A percentile compares a stretch with the other conserved stretches of the same genome.
phyloP scores from a whole-genome alignment of 2,329 filamentous ascomycete genomes.

The Anthostomella pinea region DNA sequence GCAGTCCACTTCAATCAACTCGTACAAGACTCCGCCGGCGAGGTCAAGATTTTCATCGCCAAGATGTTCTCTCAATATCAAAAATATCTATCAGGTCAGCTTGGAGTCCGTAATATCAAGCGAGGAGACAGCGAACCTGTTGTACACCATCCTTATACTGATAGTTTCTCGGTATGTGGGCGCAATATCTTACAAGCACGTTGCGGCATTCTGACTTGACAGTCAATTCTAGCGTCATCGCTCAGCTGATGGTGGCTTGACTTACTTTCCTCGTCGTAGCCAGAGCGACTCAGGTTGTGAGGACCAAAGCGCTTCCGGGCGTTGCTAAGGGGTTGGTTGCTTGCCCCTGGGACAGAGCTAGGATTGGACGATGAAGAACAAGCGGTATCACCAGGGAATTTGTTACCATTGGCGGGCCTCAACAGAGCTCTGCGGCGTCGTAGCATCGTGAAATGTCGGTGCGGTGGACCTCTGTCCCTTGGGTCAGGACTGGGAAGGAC shows the following conservation, averaged over 20 bases:
- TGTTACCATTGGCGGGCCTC: too few relatives aligned
- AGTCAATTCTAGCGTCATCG: not conserved
- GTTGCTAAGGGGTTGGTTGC: slow-evolving; percentile 1
- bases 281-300: slow-evolving; percentile 21
- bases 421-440: too few relatives aligned
- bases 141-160: slow-evolving; percentile 45
- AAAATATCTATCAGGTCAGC: slow-evolving; percentile 35
- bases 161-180: slow-evolving; percentile 44
- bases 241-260: not conserved
- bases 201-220: slow-evolving; percentile 40
- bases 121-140: slow-evolving; percentile 30
- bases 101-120: not conserved
- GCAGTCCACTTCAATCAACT: slow-evolving; percentile 46
- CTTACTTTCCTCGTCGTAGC: slow-evolving; percentile 30
- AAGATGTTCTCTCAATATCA: slow-evolving; percentile 41
- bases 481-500: too few relatives aligned
- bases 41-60: slow-evolving; percentile 44
- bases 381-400: too few relatives aligned
- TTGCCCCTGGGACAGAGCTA: too few relatives aligned
- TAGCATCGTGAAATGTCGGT: too few relatives aligned
- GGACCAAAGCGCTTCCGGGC: slow-evolving; percentile 21
- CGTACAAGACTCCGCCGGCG: slow-evolving; percentile 44
- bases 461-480: too few relatives aligned
- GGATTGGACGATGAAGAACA: too few relatives aligned
- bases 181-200: slow-evolving; percentile 43